These are phyloP conservation scores for Pleurotus cornucopiae DNA, from an alignment of 768 basidiomycete genomes.

Conservation along the genomic window DNA sequence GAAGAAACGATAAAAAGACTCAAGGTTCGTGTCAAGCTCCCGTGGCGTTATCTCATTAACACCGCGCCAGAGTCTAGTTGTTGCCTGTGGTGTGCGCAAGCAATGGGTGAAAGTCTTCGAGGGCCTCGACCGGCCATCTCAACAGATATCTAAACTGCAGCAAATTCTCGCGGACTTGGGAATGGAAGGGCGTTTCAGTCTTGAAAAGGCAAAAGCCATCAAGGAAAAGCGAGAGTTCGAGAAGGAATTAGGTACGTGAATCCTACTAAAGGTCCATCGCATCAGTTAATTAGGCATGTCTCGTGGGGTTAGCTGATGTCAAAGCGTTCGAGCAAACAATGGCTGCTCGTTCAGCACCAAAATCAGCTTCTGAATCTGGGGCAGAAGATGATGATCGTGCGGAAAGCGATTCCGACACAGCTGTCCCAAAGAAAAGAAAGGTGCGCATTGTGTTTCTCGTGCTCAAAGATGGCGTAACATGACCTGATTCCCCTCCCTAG, in stretches of 20 bases:
- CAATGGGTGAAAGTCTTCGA: constrained; percentile 73
- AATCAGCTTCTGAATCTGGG: constrained; percentile 12
- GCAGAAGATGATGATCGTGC: constrained; percentile 20
- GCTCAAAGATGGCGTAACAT: too few relatives aligned
- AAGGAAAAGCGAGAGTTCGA: constrained; percentile 70
- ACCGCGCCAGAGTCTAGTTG: constrained; percentile 52
- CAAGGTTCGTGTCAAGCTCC: constrained; percentile 44
- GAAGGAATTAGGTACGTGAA: constrained; percentile 66
- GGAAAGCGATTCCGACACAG: constrained; percentile 22
- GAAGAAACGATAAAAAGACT: constrained; percentile 73
- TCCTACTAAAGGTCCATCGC: background rate
- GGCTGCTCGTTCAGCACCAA: constrained; percentile 25
- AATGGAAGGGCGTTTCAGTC: constrained; percentile 72
- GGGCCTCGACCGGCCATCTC: constrained; percentile 47
- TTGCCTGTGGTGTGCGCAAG: constrained; percentile 75
- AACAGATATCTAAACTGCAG: constrained; percentile 64
- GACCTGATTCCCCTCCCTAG: constrained; percentile 15
- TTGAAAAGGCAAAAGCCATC: constrained; percentile 79
- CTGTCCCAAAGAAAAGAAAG: constrained; percentile 34
- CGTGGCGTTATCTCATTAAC: background rate
- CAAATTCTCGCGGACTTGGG: constrained; percentile 68
- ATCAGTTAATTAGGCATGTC: background rate
- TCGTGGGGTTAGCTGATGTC: constrained; percentile 59
- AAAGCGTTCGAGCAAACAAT: constrained; percentile 56
- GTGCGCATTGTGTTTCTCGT: constrained; percentile 23